These are phyloP conservation scores for Fonsecaea nubica DNA, from an alignment of 2,329 filamentous ascomycete genomes.

Conservation along the genomic window DNA sequence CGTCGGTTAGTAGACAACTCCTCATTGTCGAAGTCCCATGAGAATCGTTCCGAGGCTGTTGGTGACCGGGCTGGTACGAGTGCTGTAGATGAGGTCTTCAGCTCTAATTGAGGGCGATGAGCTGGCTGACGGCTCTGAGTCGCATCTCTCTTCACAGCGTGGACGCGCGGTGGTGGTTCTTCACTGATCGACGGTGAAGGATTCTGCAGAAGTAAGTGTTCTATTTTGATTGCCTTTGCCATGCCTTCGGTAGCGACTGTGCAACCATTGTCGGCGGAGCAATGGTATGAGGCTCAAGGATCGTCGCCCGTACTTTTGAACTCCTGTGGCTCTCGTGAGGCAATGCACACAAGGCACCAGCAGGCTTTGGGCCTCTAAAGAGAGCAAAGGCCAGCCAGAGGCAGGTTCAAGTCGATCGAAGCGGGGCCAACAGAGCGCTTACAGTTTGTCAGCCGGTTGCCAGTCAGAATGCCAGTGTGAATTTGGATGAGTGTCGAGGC, in stretches of 20 bases:
- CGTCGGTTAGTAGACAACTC: slow-evolving; percentile 18
- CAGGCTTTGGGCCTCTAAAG: slow-evolving; percentile 10
- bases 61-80: slow-evolving; percentile 10
- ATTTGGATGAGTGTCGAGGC: slow-evolving; percentile 1
- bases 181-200: background rate
- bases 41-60: slow-evolving; percentile 14
- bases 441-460: slow-evolving; percentile 25
- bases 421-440: slow-evolving; percentile 21
- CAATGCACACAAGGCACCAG: slow-evolving; percentile 5
- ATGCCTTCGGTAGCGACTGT: slow-evolving; percentile 25
- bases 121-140: slow-evolving; percentile 7
- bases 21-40: slow-evolving; percentile 23
- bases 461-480: background rate
- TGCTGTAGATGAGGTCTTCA: slow-evolving; percentile 24
- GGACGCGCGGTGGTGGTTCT: background rate
- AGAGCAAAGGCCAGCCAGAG: slow-evolving; percentile 1
- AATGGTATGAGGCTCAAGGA: slow-evolving; percentile 8
- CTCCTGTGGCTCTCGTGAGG: slow-evolving; percentile 21
- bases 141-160: slow-evolving; percentile 12
- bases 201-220: slow-evolving; percentile 20
- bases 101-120: slow-evolving; percentile 22
- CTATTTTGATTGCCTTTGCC: slow-evolving; percentile 30
- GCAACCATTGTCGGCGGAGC: slow-evolving; percentile 7
- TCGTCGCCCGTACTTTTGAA: slow-evolving; percentile 17
- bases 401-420: slow-evolving; percentile 12